A percentile compares a stretch with the other conserved stretches of the same genome.
phyloP scores from a whole-genome alignment of 306 rosid genomes.

The Rosa persica region DNA sequence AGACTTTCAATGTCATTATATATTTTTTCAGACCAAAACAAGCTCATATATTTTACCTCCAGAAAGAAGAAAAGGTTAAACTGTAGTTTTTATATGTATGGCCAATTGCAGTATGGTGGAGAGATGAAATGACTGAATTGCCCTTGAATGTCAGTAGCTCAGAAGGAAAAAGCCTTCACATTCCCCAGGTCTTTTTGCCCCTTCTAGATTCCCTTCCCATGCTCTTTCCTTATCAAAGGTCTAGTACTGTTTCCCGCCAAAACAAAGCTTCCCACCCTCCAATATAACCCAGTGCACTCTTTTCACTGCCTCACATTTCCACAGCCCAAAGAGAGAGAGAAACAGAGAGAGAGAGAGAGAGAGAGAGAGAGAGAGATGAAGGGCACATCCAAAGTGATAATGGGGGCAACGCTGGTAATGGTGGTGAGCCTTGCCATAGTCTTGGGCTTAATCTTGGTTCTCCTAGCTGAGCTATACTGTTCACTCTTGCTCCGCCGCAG shows the following conservation, averaged over 20 bases:
- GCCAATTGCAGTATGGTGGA: neutral
- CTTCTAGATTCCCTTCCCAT: slow-evolving; percentile 35
- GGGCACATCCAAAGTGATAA: slow-evolving; percentile 79
- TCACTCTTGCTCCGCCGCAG: slow-evolving; percentile 81
- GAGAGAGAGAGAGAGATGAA: slow-evolving; percentile 54
- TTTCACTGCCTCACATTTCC: slow-evolving; percentile 27
- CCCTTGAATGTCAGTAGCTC: slow-evolving; percentile 35
- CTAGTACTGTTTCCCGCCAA: slow-evolving; percentile 62
- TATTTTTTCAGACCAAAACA: neutral
- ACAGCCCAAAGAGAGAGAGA: slow-evolving; percentile 6
- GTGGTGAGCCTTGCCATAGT: slow-evolving; percentile 79
- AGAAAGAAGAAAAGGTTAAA: neutral
- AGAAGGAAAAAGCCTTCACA: slow-evolving; percentile 37
- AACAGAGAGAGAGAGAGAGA: neutral
- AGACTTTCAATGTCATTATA: neutral
- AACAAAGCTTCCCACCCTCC: slow-evolving; percentile 26
- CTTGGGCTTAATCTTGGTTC: slow-evolving; percentile 70
- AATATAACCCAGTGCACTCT: slow-evolving; percentile 27
- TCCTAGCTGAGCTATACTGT: slow-evolving; percentile 88
- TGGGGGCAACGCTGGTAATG: slow-evolving; percentile 88
- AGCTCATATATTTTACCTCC: neutral
- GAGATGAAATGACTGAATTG: slow-evolving; percentile 25
- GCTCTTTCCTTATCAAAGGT: slow-evolving; percentile 27
- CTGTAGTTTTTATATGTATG: neutral
- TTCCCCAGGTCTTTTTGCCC: slow-evolving; percentile 43